These are phyloP conservation scores for Solidago caesia DNA, from an alignment of 129 eudicot genomes.

Conservation along the genomic window DNA sequence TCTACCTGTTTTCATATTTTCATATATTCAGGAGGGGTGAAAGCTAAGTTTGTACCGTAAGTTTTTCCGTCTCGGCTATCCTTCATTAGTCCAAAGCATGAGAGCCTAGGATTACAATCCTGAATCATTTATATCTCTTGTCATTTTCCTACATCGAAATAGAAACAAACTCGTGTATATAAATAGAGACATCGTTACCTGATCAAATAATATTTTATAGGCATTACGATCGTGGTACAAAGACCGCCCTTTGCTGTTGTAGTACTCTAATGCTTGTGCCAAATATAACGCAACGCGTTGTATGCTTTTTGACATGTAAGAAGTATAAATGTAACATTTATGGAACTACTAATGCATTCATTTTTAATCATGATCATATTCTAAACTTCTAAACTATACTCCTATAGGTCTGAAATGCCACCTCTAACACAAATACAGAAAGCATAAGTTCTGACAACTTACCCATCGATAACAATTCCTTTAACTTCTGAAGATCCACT, in stretches of 20 bases:
- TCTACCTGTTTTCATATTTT: not conserved
- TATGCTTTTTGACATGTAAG: no score
- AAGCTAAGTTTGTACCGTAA: conserved; percentile 6
- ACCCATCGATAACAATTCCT: conserved; percentile 73
- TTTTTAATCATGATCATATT: no score
- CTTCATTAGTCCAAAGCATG: conserved; percentile 19
- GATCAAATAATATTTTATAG: conserved; percentile 14
- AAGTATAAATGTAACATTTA: no score
- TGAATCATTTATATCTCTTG: not conserved
- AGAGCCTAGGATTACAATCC: conserved; percentile 26
- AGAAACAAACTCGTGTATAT: not conserved
- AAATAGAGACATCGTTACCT: not conserved
- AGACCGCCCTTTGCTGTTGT: conserved; percentile 19
- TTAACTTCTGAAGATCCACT: conserved; percentile 65
- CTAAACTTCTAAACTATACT: no score
- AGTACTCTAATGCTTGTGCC: conserved; percentile 25
- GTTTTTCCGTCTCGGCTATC: not conserved
- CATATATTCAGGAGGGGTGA: conserved; percentile 17
- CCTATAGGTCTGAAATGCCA: no score
- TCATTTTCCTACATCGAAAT: not conserved
- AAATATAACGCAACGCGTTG: conserved; percentile 18
- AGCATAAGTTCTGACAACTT: conserved; percentile 31
- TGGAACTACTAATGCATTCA: no score
- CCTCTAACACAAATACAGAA: no score
- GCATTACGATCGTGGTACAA: conserved; percentile 21